These are phyloP conservation scores for Calocybe gambosa DNA, from an alignment of 1,284 basidiomycete species.

Conservation along the genomic window DNA sequence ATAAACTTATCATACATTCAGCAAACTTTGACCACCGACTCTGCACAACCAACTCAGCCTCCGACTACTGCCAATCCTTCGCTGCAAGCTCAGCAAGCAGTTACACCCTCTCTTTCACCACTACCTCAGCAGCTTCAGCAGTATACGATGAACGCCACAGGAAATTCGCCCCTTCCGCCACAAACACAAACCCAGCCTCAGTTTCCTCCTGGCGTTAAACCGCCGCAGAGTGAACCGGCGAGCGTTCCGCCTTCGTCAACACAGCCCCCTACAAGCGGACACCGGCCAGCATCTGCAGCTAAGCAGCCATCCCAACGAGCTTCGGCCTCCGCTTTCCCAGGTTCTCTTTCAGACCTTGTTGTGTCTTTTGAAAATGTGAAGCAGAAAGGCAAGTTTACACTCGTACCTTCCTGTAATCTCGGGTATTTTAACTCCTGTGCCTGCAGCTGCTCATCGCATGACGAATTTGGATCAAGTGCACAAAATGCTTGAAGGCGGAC, in stretches of 20 bases:
- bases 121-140: constrained; percentile 61
- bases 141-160: constrained; percentile 25
- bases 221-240: constrained; percentile 22
- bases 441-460: constrained; percentile 73
- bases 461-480: constrained; percentile 86
- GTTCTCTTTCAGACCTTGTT: constrained; percentile 88
- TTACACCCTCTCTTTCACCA: constrained; percentile 42
- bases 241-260: constrained; percentile 34
- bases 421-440: constrained; percentile 10
- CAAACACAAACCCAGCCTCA: constrained; percentile 34
- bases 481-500: constrained; percentile 88
- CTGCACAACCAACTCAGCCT: constrained; percentile 23
- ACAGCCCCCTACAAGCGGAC: constrained; percentile 28
- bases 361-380: constrained; percentile 94
- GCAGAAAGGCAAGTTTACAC: constrained; percentile 70
- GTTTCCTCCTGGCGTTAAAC: constrained; percentile 68
- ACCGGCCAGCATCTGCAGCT: constrained; percentile 38
- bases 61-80: constrained; percentile 20
- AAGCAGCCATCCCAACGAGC: constrained; percentile 32
- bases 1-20: constrained; percentile 7
- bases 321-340: constrained; percentile 56
- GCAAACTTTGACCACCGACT: constrained; percentile 23
- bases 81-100: constrained; percentile 27
- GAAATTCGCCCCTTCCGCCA: constrained; percentile 24
- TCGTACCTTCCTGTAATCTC: constrained; percentile 1